Percentiles rank a stretch among this genome's conserved stretches.
Conservation (phyloP, 2,329 filamentous ascomycete genomes). For the Emericellopsis cladophorae region DNA sequence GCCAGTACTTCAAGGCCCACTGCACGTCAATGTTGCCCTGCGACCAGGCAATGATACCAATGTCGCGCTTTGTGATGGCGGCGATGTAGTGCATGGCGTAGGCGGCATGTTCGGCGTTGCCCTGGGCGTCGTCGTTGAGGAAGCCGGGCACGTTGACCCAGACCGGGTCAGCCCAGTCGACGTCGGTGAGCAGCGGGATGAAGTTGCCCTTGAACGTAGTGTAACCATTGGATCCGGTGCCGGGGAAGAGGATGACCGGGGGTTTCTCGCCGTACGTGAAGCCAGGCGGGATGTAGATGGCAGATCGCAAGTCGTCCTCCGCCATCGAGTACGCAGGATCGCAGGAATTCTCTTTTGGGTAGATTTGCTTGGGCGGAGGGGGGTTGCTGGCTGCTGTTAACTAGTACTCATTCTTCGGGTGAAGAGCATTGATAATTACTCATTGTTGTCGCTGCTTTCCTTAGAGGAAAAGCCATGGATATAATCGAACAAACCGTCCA, state of each 20-base stretch:
- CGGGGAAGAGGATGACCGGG: constrained; percentile 39
- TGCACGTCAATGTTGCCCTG: constrained; percentile 41
- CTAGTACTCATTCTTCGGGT: no score
- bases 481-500: constrained; percentile 1
- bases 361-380: constrained; percentile 10
- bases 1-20: constrained; percentile 47
- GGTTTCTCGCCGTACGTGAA: constrained; percentile 32
- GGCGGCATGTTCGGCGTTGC: constrained; percentile 40
- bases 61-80: constrained; percentile 21
- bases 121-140: constrained; percentile 33
- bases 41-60: constrained; percentile 38
- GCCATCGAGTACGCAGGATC: constrained; percentile 35
- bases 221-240: constrained; percentile 35
- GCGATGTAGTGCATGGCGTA: constrained; percentile 46
- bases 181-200: constrained; percentile 29
- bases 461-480: not conserved
- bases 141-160: constrained; percentile 41
- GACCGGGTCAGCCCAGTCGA: constrained; percentile 31
- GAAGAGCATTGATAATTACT: not conserved
- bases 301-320: constrained; percentile 31
- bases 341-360: constrained; percentile 17
- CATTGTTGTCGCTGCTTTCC: not conserved
- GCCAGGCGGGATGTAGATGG: constrained; percentile 34
- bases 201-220: constrained; percentile 31
- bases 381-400: not conserved